Percentiles rank a stretch among this genome's conserved stretches.
phyloP scores from a whole-genome alignment of 345 rosid species.

The Acer campestre region DNA sequence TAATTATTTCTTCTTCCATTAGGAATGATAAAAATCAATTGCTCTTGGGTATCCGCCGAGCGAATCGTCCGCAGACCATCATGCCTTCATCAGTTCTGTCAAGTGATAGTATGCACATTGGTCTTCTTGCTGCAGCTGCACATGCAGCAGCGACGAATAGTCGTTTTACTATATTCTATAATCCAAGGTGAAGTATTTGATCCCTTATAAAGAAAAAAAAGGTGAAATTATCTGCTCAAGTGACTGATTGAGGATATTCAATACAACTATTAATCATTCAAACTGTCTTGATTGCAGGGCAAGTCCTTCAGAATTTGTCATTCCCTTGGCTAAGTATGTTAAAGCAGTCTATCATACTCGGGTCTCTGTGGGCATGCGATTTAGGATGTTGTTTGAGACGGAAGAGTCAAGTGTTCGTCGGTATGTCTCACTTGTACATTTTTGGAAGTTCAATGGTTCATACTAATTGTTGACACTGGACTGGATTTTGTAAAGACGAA shows the following conservation, averaged over 20 bases:
- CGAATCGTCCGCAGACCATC: slow-evolving; percentile 46
- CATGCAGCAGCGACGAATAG: slow-evolving; percentile 56
- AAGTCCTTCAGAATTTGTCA: slow-evolving; percentile 63
- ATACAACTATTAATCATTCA: background rate
- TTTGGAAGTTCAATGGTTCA: background rate
- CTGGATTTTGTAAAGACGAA: too few species aligned
- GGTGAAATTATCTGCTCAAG: background rate
- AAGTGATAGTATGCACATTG: slow-evolving; percentile 59
- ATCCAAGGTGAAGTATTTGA: slow-evolving; percentile 39
- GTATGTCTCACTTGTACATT: slow-evolving; percentile 27
- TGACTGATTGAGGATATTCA: slow-evolving; percentile 6
- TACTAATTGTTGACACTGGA: background rate
- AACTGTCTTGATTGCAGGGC: slow-evolving; percentile 47
- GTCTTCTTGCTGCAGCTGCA: slow-evolving; percentile 58
- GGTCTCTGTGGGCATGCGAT: slow-evolving; percentile 64
- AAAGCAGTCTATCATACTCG: slow-evolving; percentile 57
- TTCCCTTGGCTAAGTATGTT: slow-evolving; percentile 53
- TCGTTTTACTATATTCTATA: slow-evolving; percentile 48
- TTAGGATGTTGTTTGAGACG: slow-evolving; percentile 66
- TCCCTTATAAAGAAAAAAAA: background rate
- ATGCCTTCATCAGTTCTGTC: slow-evolving; percentile 56
- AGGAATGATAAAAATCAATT: slow-evolving; percentile 56
- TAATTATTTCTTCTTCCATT: slow-evolving; percentile 8
- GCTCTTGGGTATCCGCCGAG: slow-evolving; percentile 50
- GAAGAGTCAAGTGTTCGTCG: slow-evolving; percentile 69